Evolutionary conservation across 2,329 filamentous ascomycete species (phyloP), one percentile per base, ranked within the genome.

Genomic region (Aspergillus sclerotialis): DNA sequence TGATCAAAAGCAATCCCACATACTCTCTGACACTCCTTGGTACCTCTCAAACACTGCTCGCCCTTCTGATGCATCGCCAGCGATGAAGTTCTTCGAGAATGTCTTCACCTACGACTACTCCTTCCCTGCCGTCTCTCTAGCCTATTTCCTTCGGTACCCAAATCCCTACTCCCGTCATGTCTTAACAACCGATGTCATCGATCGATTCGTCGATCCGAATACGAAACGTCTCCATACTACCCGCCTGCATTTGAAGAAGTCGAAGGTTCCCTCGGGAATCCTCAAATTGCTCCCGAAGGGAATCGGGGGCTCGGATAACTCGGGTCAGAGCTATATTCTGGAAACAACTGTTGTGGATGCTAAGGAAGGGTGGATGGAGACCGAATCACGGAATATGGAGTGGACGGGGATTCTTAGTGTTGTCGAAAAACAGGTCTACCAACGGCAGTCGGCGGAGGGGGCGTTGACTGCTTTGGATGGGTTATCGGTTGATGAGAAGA

Each of bases 61-160:
- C n/a, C n/a, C n/a, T n/a, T 16, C 39, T 34, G 36, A 48, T 49
- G 38, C 39, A 44, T 50, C 40, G 30, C 43, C 49, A 53, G 69
- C 50, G 35, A 70, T 72, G 65, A 72, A 72, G 52, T 68, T 72
- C 55, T 71, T 69, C 48, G 68, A 72, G 49, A 68, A 63, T 46
- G 67, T 65, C 46, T 78, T 75, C 59, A 73, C 67, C 49, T 80
- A 80, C 64, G 70, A 76, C 53, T 80, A 81, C 58, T 71, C 75
- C 45, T 80, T 82, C 58, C 70, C 75, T 40, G 75, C 77, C 50
- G 78, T 81, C 36, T 76, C 76, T 31, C 70, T 82, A 40, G 78
- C 78, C 56, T 82, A 80, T 64, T 81, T 80, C 61, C 72, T 82
- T 35, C 78, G 78, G 48, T 82, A 82, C 50, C 78, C 78, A 1